Percentiles rank a stretch among this genome's conserved stretches.
Evolutionary conservation across 257 asterid species (phyloP).

Genomic region (Jacaranda copaia): DNA sequence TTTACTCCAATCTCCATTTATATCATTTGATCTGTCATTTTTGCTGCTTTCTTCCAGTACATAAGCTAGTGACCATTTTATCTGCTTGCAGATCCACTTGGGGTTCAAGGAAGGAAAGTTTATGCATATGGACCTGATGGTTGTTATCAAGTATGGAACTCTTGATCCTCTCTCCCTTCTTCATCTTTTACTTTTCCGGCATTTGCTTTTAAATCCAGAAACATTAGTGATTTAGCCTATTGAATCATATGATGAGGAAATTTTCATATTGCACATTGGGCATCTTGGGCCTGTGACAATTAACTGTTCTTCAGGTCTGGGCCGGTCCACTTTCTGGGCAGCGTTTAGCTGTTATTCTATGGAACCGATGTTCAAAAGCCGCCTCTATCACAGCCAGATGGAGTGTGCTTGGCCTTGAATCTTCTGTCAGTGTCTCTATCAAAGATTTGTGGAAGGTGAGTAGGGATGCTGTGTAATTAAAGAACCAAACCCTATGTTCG

Average conservation of each 20-base stretch:
- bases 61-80: background rate
- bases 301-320: slow-evolving; percentile 70
- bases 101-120: slow-evolving; percentile 95
- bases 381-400: slow-evolving; percentile 69
- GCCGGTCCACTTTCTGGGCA: slow-evolving; percentile 92
- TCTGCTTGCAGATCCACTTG: slow-evolving; percentile 74
- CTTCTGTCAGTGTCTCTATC: slow-evolving; percentile 70
- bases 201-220: background rate
- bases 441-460: slow-evolving; percentile 93
- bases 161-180: slow-evolving; percentile 1
- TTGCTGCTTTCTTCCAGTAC: background rate
- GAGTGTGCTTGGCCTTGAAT: slow-evolving; percentile 76
- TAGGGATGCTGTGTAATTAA: background rate
- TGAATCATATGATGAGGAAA: background rate
- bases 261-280: background rate
- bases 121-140: slow-evolving; percentile 62
- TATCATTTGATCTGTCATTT: background rate
- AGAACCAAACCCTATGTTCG: too few species aligned
- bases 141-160: slow-evolving; percentile 62
- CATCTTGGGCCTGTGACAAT: slow-evolving; percentile 3
- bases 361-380: slow-evolving; percentile 80
- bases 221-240: slow-evolving; percentile 3
- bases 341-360: slow-evolving; percentile 74
- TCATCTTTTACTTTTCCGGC: too few species aligned
- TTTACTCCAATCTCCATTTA: too few species aligned